phyloP scores from a whole-genome alignment of 2,329 filamentous ascomycete genomes.

The Aspergillus candidus region DNA sequence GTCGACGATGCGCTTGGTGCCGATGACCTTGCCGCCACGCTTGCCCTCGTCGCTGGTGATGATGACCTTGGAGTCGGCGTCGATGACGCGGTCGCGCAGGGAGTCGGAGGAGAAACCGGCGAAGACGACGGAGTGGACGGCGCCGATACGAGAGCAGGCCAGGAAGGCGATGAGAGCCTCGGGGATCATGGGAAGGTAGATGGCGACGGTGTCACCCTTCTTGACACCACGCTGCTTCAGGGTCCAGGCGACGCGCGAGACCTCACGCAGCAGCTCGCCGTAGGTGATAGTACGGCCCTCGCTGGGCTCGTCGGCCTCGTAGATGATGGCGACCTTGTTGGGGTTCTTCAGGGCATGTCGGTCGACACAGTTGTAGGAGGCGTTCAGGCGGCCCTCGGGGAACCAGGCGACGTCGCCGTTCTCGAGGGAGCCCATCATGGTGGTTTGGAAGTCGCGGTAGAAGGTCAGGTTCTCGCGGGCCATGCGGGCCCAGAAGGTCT shows the following conservation, averaged over 20 bases:
- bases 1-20: slow-evolving; percentile 98
- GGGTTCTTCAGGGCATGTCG: slow-evolving; percentile 94
- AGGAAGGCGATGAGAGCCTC: slow-evolving; percentile 89
- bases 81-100: slow-evolving; percentile 86
- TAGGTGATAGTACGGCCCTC: slow-evolving; percentile 91
- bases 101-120: slow-evolving; percentile 97
- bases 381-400: slow-evolving; percentile 85
- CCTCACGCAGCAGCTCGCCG: slow-evolving; percentile 83
- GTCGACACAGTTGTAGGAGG: slow-evolving; percentile 95
- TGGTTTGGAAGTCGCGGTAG: slow-evolving; percentile 87
- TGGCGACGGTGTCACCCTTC: slow-evolving; percentile 94
- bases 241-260: slow-evolving; percentile 78
- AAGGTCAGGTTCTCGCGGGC: slow-evolving; percentile 87
- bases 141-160: slow-evolving; percentile 85
- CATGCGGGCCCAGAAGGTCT: slow-evolving; percentile 81
- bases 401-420: slow-evolving; percentile 93
- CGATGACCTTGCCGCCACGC: slow-evolving; percentile 93
- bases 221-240: slow-evolving; percentile 92
- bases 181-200: slow-evolving; percentile 98
- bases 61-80: slow-evolving; percentile 84
- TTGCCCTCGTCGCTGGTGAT: slow-evolving; percentile 98
- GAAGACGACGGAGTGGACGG: slow-evolving; percentile 95
- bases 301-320: slow-evolving; percentile 86
- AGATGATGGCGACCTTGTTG: slow-evolving; percentile 91
- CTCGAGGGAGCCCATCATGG: slow-evolving; percentile 66